Conservation (phyloP, 129 eudicot species). For the Smallanthus sonchifolius region DNA sequence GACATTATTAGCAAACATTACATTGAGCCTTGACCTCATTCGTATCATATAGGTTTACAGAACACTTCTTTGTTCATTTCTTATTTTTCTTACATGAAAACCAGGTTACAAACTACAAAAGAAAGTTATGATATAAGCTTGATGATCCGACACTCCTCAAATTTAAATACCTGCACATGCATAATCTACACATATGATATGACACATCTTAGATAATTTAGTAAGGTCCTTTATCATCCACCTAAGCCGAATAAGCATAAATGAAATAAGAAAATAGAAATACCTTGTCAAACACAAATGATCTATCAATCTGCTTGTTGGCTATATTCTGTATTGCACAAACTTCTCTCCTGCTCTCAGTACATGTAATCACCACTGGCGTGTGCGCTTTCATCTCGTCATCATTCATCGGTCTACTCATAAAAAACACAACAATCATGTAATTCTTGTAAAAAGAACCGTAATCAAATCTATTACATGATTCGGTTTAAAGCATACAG, state of each 20-base stretch:
- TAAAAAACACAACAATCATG: constrained; percentile 6
- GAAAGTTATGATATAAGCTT: not conserved
- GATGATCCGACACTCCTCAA: not conserved
- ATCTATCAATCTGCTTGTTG: constrained; percentile 92
- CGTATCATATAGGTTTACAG: too few relatives aligned
- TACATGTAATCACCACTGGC: constrained; percentile 82
- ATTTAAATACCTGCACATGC: not conserved
- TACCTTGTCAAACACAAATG: constrained; percentile 86
- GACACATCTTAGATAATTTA: not conserved
- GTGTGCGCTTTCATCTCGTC: constrained; percentile 77
- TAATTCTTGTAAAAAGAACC: not conserved
- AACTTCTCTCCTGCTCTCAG: constrained; percentile 85
- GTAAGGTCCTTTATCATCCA: not conserved
- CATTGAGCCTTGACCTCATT: not conserved
- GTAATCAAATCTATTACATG: not conserved
- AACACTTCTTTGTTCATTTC: not conserved
- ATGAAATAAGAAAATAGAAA: not conserved
- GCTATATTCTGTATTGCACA: constrained; percentile 85
- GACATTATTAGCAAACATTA: not conserved
- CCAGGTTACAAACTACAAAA: not conserved
- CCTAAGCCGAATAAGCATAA: not conserved
- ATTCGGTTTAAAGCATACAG: not conserved
- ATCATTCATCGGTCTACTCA: constrained; percentile 75
- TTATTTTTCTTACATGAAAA: not conserved
- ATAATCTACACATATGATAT: not conserved